A percentile compares a stretch with the other conserved stretches of the same genome.
Conservation (phyloP, 331 rosid species). For the Saraca asoca region DNA sequence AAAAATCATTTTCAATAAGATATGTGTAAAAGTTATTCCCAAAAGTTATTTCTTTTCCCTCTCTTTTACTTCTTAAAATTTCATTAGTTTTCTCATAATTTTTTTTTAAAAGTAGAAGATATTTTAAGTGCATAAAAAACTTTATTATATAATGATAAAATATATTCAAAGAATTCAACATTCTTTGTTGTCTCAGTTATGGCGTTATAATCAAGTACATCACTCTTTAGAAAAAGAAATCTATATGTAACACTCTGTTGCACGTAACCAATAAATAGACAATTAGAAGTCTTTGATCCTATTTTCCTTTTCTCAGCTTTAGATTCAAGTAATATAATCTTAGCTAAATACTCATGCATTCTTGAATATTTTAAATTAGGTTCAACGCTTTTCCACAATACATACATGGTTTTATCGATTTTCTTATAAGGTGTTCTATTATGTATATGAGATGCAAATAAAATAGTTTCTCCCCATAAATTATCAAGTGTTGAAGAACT, state of each 20-base stretch:
- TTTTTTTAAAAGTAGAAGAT: too few species aligned
- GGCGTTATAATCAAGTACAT: too few species aligned
- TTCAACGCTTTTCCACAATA: too few species aligned
- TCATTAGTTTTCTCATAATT: too few species aligned
- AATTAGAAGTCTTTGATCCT: background rate
- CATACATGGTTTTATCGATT: too few species aligned
- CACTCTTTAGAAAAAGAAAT: background rate
- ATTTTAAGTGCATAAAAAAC: too few species aligned
- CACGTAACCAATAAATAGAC: background rate
- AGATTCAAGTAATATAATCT: background rate
- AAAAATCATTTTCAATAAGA: too few species aligned
- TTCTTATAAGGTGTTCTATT: background rate
- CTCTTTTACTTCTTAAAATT: background rate
- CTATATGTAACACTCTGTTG: background rate
- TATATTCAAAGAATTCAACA: background rate
- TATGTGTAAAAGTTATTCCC: background rate
- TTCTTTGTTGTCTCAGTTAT: background rate
- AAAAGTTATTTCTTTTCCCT: too few species aligned
- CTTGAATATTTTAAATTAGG: too few species aligned
- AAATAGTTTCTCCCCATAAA: background rate
- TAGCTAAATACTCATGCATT: background rate
- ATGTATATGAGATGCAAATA: too few species aligned
- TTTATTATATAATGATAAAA: background rate
- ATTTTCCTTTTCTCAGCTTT: background rate
- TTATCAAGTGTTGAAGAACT: too few species aligned